phyloP scores from a whole-genome alignment of 352 stramenopile genomes.

The Phytophthora kernoviae region DNA sequence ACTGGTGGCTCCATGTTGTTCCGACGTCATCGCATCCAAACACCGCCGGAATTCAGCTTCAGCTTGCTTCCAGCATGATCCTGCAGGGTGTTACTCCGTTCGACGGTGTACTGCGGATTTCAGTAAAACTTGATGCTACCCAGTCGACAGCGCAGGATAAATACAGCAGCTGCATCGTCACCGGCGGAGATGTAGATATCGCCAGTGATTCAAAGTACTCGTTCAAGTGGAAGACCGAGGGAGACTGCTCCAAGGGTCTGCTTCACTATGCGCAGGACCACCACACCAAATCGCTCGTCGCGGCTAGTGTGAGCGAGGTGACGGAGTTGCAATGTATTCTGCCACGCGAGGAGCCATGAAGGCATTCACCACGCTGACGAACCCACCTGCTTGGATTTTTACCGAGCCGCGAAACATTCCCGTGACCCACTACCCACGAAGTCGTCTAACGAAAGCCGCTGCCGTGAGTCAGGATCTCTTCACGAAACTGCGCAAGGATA shows the following conservation, averaged over 20 bases:
- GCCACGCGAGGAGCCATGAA: constrained; percentile 63
- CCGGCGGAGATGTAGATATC: constrained; percentile 47
- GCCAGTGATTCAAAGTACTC: constrained; percentile 50
- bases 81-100: constrained; percentile 40
- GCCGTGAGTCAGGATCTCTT: constrained; percentile 45
- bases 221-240: constrained; percentile 65
- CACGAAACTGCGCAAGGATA: constrained; percentile 53
- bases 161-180: constrained; percentile 72
- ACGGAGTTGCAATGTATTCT: constrained; percentile 43
- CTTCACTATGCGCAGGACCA: constrained; percentile 71
- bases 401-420: constrained; percentile 47
- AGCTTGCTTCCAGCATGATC: constrained; percentile 51
- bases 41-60: constrained; percentile 31
- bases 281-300: constrained; percentile 55
- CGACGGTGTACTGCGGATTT: constrained; percentile 52
- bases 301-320: constrained; percentile 42
- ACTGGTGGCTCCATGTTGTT: constrained; percentile 66
- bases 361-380: constrained; percentile 50
- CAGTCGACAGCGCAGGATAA: constrained; percentile 61
- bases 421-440: constrained; percentile 64
- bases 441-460: constrained; percentile 40
- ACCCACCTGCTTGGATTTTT: constrained; percentile 50
- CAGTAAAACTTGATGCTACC: constrained; percentile 36
- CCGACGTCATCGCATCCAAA: constrained; percentile 20
- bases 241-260: constrained; percentile 57